Percentiles rank a stretch among this genome's conserved stretches.
Evolutionary conservation across 192 early-diverging fungal species (phyloP).

Genomic region (Piromyces finnis): DNA sequence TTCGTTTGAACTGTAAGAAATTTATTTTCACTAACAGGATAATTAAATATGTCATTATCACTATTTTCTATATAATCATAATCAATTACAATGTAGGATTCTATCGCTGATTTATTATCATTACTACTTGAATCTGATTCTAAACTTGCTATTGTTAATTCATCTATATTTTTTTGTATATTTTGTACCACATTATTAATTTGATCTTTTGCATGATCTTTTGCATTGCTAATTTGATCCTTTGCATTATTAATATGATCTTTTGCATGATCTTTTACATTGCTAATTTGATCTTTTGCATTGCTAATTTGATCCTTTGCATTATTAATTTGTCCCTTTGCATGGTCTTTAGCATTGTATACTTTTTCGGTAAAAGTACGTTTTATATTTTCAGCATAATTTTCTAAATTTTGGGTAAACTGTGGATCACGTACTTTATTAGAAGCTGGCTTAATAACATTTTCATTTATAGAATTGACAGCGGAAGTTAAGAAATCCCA

Average conservation of each 20-base stretch:
- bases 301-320: no score
- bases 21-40: background rate
- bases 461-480: constrained; percentile 27
- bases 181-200: background rate
- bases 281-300: no score
- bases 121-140: background rate
- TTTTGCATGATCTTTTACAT: no score
- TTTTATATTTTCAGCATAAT: constrained; percentile 18
- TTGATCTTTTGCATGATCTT: no score
- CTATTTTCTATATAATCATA: background rate
- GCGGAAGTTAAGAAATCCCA: background rate
- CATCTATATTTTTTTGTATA: background rate
- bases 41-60: background rate
- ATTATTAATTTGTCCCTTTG: background rate
- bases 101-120: background rate
- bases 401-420: constrained; percentile 35
- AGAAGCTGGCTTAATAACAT: constrained; percentile 41
- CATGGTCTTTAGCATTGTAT: background rate
- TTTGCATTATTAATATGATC: background rate
- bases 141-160: background rate
- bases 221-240: no score
- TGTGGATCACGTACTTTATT: constrained; percentile 43
- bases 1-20: no score
- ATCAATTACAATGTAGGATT: background rate
- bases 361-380: background rate